A percentile compares a stretch with the other conserved stretches of the same genome.
These are phyloP conservation scores for Biscutella auriculata DNA, from an alignment of 441 rosid genomes.

Conservation along the genomic window DNA sequence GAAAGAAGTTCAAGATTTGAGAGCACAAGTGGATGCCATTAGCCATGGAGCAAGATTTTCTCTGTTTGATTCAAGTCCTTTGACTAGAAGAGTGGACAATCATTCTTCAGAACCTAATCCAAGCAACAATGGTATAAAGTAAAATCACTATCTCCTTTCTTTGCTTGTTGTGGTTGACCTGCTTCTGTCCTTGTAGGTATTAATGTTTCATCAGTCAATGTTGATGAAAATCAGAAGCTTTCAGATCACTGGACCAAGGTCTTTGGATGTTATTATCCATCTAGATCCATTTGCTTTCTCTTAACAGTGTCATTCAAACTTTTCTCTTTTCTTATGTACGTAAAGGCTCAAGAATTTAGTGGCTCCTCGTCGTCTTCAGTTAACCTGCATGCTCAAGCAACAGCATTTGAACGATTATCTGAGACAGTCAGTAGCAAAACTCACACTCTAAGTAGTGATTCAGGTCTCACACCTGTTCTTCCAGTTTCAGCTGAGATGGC, in stretches of 20 bases:
- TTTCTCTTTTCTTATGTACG: neutral
- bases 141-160: neutral
- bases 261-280: neutral
- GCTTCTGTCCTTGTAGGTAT: constrained; percentile 15
- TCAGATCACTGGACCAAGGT: constrained; percentile 26
- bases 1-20: constrained; percentile 71
- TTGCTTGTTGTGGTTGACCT: neutral
- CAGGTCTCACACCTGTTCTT: constrained; percentile 32
- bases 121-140: constrained; percentile 36
- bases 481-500: constrained; percentile 78
- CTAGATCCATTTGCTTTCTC: neutral
- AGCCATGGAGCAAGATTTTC: constrained; percentile 66
- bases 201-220: constrained; percentile 3
- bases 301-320: neutral
- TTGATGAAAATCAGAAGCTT: constrained; percentile 21
- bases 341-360: constrained; percentile 23
- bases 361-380: constrained; percentile 28
- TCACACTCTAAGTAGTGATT: constrained; percentile 21
- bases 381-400: constrained; percentile 54
- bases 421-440: constrained; percentile 25
- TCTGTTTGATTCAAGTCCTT: constrained; percentile 52
- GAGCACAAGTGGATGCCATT: constrained; percentile 73
- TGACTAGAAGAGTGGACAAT: constrained; percentile 50
- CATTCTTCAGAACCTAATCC: constrained; percentile 23
- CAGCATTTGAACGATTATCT: constrained; percentile 48